Evolutionary conservation across 192 early-diverging fungal species (phyloP), one percentile per base, ranked within the genome.

Genomic region (Glomus cerebriforme): DNA sequence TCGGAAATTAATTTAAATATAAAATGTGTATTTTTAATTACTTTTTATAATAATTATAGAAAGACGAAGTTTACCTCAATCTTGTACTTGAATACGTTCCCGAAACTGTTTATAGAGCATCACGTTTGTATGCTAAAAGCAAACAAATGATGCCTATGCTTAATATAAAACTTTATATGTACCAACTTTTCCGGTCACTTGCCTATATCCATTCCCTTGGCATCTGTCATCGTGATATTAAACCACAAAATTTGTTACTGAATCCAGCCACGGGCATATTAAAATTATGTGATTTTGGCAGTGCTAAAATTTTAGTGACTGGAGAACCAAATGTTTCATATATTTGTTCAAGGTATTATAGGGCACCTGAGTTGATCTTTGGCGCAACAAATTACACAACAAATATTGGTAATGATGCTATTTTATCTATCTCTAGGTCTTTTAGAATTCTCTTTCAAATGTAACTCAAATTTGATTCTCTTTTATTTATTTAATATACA

Each of bases 191-290:
- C 91, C 88, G 98, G 79, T 95, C 97, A 81, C 87, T 99, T 68
- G 96, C 96, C 65, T 99, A 98, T 83, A 96, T 96, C 82, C 98
- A 99, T 84, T 91, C 94, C 58, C 87, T 97, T 65, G 98, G 97
- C 31, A 98, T 99, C 80, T 99, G 98, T 87, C 98, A 99, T 81
- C 92, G 98, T 78, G 98, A 99, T 84, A 98, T 99, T 82, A 99
- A 99, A 87, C 98, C 98, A 72, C 98, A 98, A 85, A 99, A 99
- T 83, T 85, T 99, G 84, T 88, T 99, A 69, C 87, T 99, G 58
- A 93, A 98, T 83, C 94, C 95, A 72, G 75, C 88, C 19, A 93
- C 91, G 13, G 96, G 97, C n/a, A 91, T 98, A 73, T 87, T 99
- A 64, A 99, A 98, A 82, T 88, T 99, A 66, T 98, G 97, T 83